Base-by-base conservation (phyloP, 1,284 basidiomycete species). In the Grifola frondosa region DNA sequence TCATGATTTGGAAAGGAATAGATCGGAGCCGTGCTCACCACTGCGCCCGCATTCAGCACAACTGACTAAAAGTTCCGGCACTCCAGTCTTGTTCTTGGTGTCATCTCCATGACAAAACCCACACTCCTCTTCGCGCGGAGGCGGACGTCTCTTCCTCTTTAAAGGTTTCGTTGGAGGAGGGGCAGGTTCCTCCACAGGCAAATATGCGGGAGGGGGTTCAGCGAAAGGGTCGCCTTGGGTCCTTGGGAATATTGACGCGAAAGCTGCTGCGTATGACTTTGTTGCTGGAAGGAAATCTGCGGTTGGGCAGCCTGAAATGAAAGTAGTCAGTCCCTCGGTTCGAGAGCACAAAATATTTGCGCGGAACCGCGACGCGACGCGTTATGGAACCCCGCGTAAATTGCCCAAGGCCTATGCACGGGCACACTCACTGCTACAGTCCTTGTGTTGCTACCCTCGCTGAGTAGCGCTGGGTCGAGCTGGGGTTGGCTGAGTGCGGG, bases 151-250 rank as follows among this genome's bases (percentile, higher is more conserved):
- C 53, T 76, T 76, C 62, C 75, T 83, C 47, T 63, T 55, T 44
- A 62, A 56, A 42, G 63, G 66, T 49, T 59, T 63, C 17, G 47
- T 39, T 25, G 62, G 54, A n/a, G 65, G 63, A 25, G 63, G 65
- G 41, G 50, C 49, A 34, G 52, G 58, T 38, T 69, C 65, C 46
- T 70, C 63, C 46, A 75, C 65, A 45, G 71, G 73, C 46, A 80
- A 68, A 67, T 72, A 83, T 38, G 71, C 61, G 45, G 68, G 67
- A 34, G 70, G 67, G 43, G 75, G 75, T 49, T 75, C 77, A 37
- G 84, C 82, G 61, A 88, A 89, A 26, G 86, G 86, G 67, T 89
- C 87, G 47, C 87, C 86, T 57, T 86, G 83, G 87, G 87, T 16
- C 78, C 84, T 62, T 84, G 79, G 26, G 80, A 74, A 58, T 85